Evolutionary conservation across 768 basidiomycete species (phyloP).

Genomic region (Rossbeevera mucosa): DNA sequence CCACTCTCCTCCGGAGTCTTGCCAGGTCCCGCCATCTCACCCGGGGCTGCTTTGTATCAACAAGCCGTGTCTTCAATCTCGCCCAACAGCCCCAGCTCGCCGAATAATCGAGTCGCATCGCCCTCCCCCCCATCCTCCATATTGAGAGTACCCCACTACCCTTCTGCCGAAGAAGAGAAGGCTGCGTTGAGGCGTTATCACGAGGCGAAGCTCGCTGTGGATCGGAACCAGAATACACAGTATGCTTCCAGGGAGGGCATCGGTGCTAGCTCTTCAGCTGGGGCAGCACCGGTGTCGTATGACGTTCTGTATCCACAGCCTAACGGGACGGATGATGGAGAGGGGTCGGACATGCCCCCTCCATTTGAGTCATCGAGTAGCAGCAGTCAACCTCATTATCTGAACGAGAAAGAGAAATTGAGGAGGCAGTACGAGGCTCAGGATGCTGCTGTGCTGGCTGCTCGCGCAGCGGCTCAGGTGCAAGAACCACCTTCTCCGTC

Average conservation of each 20-base stretch:
- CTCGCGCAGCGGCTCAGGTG: slow-evolving; percentile 4
- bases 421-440: slow-evolving; percentile 60
- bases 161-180: slow-evolving; percentile 71
- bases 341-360: slow-evolving; percentile 42
- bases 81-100: slow-evolving; percentile 10
- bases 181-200: slow-evolving; percentile 62
- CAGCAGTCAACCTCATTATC: slow-evolving; percentile 34
- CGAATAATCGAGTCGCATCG: slow-evolving; percentile 27
- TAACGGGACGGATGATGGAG: slow-evolving; percentile 22
- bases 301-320: slow-evolving; percentile 55
- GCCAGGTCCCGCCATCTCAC: slow-evolving; percentile 29
- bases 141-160: slow-evolving; percentile 43
- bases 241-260: slow-evolving; percentile 22
- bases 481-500: slow-evolving; percentile 16
- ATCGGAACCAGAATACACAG: slow-evolving; percentile 46
- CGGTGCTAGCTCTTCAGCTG: slow-evolving; percentile 12
- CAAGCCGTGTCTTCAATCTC: slow-evolving; percentile 42
- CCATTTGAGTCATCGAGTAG: slow-evolving; percentile 45
- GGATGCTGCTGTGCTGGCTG: slow-evolving; percentile 50
- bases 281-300: slow-evolving; percentile 49
- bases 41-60: slow-evolving; percentile 42
- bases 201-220: slow-evolving; percentile 68
- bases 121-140: slow-evolving; percentile 26
- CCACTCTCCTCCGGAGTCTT: slow-evolving; percentile 5
- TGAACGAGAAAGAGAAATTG: slow-evolving; percentile 66